Evolutionary conservation across 164 flowering plant genomes (phyloP).

Genomic region (Houttuynia cordata): DNA sequence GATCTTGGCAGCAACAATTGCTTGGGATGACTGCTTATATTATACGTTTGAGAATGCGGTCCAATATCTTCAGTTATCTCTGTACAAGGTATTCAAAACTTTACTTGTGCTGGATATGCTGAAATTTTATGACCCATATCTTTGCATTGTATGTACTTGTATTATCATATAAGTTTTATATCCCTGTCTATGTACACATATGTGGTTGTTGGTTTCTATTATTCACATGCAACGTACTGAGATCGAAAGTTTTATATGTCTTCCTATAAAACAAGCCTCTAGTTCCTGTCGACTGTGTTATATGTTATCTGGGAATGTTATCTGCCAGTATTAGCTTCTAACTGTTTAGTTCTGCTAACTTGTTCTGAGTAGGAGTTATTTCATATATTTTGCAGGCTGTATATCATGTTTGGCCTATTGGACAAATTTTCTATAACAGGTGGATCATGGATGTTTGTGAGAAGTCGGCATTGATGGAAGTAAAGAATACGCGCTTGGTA

Average conservation of each 20-base stretch:
- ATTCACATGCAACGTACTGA: too few species aligned
- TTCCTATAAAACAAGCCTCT: too few species aligned
- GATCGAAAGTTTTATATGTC: too few species aligned
- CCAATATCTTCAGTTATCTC: constrained; percentile 32
- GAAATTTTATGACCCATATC: not conserved
- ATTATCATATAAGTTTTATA: too few species aligned
- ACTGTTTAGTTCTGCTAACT: too few species aligned
- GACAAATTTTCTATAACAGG: constrained; percentile 14
- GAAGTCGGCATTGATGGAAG: constrained; percentile 25
- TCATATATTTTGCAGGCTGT: constrained; percentile 27
- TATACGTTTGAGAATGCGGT: constrained; percentile 46
- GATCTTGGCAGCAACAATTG: constrained; percentile 61
- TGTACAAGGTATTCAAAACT: constrained; percentile 48
- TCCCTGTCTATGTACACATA: too few species aligned
- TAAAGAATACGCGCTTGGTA: constrained; percentile 40
- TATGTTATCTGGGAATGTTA: too few species aligned
- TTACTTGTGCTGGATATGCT: constrained; percentile 3
- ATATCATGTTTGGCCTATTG: constrained; percentile 12
- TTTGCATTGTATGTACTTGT: too few species aligned
- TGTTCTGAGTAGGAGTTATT: not conserved
- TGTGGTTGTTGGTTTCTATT: too few species aligned
- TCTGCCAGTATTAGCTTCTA: too few species aligned
- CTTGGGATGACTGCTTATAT: constrained; percentile 51
- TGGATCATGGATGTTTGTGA: constrained; percentile 20
- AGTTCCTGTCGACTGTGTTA: too few species aligned